These are phyloP conservation scores for Aspergillus hortae DNA, from an alignment of 2,329 filamentous ascomycete genomes.

Conservation along the genomic window DNA sequence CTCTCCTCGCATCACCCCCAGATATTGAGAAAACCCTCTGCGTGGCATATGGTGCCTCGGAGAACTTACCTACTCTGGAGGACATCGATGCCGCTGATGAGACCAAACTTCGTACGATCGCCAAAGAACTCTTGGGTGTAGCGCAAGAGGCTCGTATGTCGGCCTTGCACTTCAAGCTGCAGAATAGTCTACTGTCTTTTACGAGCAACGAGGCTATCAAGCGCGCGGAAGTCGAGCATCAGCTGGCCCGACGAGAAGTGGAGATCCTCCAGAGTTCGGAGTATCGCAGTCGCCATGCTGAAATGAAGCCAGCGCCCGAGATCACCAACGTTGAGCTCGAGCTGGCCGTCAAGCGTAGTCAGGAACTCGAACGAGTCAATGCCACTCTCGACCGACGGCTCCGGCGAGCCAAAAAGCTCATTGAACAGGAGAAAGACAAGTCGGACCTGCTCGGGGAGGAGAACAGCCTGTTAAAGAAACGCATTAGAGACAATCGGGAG, in stretches of 20 bases:
- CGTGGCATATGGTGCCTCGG: slow-evolving; percentile 40
- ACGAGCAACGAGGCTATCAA: slow-evolving; percentile 83
- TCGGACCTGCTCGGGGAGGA: slow-evolving; percentile 69
- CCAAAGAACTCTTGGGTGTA: slow-evolving; percentile 51
- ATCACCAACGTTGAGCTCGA: slow-evolving; percentile 54
- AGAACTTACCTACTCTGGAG: slow-evolving; percentile 46
- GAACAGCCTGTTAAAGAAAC: slow-evolving; percentile 70
- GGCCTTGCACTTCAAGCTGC: slow-evolving; percentile 83
- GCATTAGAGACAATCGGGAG: slow-evolving; percentile 85
- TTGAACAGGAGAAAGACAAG: slow-evolving; percentile 74
- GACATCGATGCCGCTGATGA: slow-evolving; percentile 52
- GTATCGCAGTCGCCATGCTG: slow-evolving; percentile 61
- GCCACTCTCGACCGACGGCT: slow-evolving; percentile 61
- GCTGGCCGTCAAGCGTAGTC: slow-evolving; percentile 56
- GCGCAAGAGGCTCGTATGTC: slow-evolving; percentile 73
- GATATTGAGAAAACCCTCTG: slow-evolving; percentile 42
- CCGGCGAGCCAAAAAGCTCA: slow-evolving; percentile 70
- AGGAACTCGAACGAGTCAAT: slow-evolving; percentile 65
- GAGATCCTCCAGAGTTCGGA: slow-evolving; percentile 76
- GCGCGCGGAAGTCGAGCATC: slow-evolving; percentile 83
- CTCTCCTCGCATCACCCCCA: slow-evolving; percentile 46
- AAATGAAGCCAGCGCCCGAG: slow-evolving; percentile 40
- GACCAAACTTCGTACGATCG: slow-evolving; percentile 52
- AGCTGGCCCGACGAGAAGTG: slow-evolving; percentile 84
- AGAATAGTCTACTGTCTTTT: slow-evolving; percentile 78